Percentiles rank a stretch among this genome's conserved stretches.
Evolutionary conservation across 495 filamentous ascomycete species (phyloP).

Genomic region (Extremus antarcticus): DNA sequence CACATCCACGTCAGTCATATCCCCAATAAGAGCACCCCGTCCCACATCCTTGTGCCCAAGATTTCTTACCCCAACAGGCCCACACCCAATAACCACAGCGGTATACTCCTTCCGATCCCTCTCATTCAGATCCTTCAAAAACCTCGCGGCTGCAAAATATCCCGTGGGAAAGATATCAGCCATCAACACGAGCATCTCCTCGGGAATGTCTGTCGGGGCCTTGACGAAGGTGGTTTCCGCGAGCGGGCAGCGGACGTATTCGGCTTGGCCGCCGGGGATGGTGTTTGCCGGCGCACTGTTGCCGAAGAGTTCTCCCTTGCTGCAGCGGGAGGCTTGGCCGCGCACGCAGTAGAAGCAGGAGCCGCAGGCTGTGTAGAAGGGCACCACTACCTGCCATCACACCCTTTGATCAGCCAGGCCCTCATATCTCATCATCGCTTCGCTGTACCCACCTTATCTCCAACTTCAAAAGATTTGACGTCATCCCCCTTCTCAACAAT

Average conservation of each 20-base stretch:
- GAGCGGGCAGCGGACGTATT: conserved; percentile 77
- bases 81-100: conserved; percentile 79
- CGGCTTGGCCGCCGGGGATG: conserved; percentile 80
- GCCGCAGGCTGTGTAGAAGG: conserved; percentile 39
- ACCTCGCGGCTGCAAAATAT: conserved; percentile 79
- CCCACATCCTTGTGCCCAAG: too few species aligned
- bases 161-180: conserved; percentile 80
- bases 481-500: conserved; percentile 55
- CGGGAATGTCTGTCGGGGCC: conserved; percentile 62
- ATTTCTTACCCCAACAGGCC: conserved; percentile 56
- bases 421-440: too few species aligned
- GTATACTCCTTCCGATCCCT: conserved; percentile 57
- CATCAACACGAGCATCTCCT: conserved; percentile 77
- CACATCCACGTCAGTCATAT: too few species aligned
- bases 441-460: conserved; percentile 60
- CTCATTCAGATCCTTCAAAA: conserved; percentile 54
- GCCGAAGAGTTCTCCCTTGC: conserved; percentile 65
- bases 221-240: conserved; percentile 75
- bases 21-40: too few species aligned
- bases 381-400: too few species aligned
- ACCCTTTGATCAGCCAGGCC: too few species aligned
- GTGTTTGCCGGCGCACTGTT: conserved; percentile 35
- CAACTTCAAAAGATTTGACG: conserved; percentile 59
- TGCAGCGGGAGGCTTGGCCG: conserved; percentile 73
- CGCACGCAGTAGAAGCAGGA: conserved; percentile 86